Evolutionary conservation across 352 stramenopile genomes (phyloP).

Genomic region (Globisporangium recalcitrans): DNA sequence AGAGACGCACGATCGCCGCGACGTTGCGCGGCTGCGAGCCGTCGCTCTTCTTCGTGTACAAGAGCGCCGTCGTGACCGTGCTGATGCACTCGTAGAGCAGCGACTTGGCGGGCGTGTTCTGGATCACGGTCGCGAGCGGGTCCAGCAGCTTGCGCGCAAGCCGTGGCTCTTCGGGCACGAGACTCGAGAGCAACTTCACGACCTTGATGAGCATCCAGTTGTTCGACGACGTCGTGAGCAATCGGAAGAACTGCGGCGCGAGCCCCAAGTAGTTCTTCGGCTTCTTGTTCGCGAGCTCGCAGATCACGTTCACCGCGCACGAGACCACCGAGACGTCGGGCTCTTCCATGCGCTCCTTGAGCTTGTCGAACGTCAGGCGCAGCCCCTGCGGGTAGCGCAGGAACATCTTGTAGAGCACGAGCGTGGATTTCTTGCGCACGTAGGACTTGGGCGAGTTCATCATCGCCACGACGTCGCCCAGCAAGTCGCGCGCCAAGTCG

Average conservation of each 20-base stretch:
- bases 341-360: slow-evolving; percentile 97
- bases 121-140: slow-evolving; percentile 95
- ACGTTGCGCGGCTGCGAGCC: slow-evolving; percentile 93
- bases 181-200: slow-evolving; percentile 96
- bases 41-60: slow-evolving; percentile 95
- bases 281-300: slow-evolving; percentile 98
- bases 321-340: slow-evolving; percentile 94
- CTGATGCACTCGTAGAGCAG: slow-evolving; percentile 97
- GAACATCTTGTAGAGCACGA: slow-evolving; percentile 99
- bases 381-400: slow-evolving; percentile 97
- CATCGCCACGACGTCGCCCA: slow-evolving; percentile 89
- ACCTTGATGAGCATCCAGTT: slow-evolving; percentile 99
- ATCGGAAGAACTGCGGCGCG: slow-evolving; percentile 97
- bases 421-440: slow-evolving; percentile 97
- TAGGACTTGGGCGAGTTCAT: slow-evolving; percentile 94
- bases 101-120: slow-evolving; percentile 97
- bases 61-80: slow-evolving; percentile 94
- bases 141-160: slow-evolving; percentile 97
- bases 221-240: slow-evolving; percentile 97
- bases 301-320: slow-evolving; percentile 99
- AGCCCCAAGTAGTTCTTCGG: slow-evolving; percentile 98
- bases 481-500: slow-evolving; percentile 93
- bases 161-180: slow-evolving; percentile 97
- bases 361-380: slow-evolving; percentile 95
- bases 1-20: slow-evolving; percentile 92